phyloP scores from a whole-genome alignment of 495 filamentous ascomycete genomes.

The Neurospora sp. region DNA sequence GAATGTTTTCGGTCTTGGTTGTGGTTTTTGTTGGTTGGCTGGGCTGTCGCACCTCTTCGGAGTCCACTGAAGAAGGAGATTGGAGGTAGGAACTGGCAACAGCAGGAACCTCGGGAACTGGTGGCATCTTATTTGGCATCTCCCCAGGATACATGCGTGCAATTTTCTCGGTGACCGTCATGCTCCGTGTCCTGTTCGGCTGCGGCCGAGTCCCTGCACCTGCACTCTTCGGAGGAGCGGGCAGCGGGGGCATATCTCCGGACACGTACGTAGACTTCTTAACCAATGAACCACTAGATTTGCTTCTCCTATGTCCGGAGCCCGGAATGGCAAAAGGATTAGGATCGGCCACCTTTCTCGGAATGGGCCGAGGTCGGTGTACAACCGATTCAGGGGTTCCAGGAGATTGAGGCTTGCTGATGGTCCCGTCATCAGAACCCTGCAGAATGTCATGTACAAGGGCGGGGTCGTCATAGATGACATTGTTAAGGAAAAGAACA shows the following conservation, averaged over 20 bases:
- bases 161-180: slow-evolving; percentile 46
- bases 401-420: slow-evolving; percentile 11
- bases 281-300: slow-evolving; percentile 32
- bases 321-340: slow-evolving; percentile 18
- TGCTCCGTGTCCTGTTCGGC: slow-evolving; percentile 41
- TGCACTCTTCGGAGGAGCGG: slow-evolving; percentile 33
- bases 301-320: slow-evolving; percentile 29
- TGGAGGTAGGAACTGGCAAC: slow-evolving; percentile 25
- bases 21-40: slow-evolving; percentile 26
- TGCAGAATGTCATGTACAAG: slow-evolving; percentile 36
- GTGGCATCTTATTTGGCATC: slow-evolving; percentile 1
- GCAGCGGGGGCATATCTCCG: slow-evolving; percentile 24
- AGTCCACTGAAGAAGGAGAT: slow-evolving; percentile 7
- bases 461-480: slow-evolving; percentile 39
- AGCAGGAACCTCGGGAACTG: slow-evolving; percentile 34
- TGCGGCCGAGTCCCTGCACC: slow-evolving; percentile 19
- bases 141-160: slow-evolving; percentile 32
- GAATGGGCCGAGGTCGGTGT: slow-evolving; percentile 43
- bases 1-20: slow-evolving; percentile 25
- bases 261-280: slow-evolving; percentile 34
- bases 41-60: slow-evolving; percentile 10
- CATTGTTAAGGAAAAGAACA: slow-evolving; percentile 43
- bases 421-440: slow-evolving; percentile 18
- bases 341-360: slow-evolving; percentile 33
- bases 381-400: slow-evolving; percentile 30